A percentile compares a stretch with the other conserved stretches of the same genome.
phyloP scores from a whole-genome alignment of 2,329 filamentous ascomycete species.

The Pseudogymnoascus sp. region DNA sequence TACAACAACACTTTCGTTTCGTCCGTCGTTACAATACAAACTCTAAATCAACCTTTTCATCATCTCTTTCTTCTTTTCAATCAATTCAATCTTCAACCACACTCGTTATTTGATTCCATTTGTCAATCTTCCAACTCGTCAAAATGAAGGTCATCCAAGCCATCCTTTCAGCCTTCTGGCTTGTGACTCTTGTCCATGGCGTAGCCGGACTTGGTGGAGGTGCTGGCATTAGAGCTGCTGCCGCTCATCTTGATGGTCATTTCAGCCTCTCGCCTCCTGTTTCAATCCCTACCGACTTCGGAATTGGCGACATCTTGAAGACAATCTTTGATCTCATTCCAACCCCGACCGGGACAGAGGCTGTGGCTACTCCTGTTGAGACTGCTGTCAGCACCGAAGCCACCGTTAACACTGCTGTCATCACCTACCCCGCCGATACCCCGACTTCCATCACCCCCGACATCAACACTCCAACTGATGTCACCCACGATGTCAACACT shows the following conservation, averaged over 20 bases:
- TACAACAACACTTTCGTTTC: neutral
- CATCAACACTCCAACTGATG: constrained; percentile 9
- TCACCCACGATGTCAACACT: constrained; percentile 15
- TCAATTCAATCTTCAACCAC: neutral
- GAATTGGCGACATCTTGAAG: constrained; percentile 19
- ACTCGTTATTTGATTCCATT: neutral
- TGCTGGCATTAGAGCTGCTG: constrained; percentile 14
- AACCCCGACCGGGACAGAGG: constrained; percentile 48
- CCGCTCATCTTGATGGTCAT: constrained; percentile 24
- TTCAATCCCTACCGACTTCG: constrained; percentile 34
- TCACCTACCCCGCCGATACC: neutral
- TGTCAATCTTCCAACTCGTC: constrained; percentile 16
- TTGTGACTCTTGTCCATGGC: constrained; percentile 23
- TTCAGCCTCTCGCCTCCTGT: constrained; percentile 34
- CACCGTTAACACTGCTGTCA: constrained; percentile 14
- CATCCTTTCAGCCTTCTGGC: constrained; percentile 26
- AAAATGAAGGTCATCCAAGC: constrained; percentile 26
- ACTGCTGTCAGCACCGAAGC: constrained; percentile 12
- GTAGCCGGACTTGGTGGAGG: neutral
- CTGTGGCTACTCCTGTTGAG: constrained; percentile 17
- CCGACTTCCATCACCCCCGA: constrained; percentile 11
- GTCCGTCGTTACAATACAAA: neutral
- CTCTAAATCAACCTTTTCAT: neutral
- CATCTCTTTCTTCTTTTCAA: neutral
- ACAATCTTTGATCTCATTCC: constrained; percentile 39